Conservation (phyloP, 2,329 filamentous ascomycete species). For the Phialophora tarda region DNA sequence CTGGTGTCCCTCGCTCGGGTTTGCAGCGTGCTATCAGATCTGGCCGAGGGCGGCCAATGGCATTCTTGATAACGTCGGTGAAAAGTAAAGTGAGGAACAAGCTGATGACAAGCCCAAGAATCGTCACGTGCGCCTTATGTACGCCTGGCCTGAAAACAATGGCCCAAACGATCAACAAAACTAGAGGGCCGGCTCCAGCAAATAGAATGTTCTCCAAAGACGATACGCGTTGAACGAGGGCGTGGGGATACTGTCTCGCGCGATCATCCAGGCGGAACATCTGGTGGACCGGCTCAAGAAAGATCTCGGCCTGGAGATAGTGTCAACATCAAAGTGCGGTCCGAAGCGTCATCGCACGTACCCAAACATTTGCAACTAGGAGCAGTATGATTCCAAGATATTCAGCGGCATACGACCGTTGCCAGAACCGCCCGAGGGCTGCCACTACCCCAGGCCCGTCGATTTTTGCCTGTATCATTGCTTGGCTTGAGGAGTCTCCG, state of each 20-base stretch:
- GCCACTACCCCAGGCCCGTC: conserved; percentile 49
- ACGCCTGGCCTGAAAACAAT: conserved; percentile 64
- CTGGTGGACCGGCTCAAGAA: conserved; percentile 86
- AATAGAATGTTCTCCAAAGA: conserved; percentile 77
- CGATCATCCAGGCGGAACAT: conserved; percentile 91
- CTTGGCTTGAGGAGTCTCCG: not conserved
- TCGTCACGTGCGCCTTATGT: conserved; percentile 83
- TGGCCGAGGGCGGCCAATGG: conserved; percentile 80
- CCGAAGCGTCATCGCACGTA: conserved; percentile 7
- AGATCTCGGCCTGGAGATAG: conserved; percentile 66
- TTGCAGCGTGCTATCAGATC: conserved; percentile 89
- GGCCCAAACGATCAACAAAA: conserved; percentile 70
- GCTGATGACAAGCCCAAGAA: conserved; percentile 79
- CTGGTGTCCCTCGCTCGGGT: conserved; percentile 65
- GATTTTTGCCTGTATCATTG: conserved; percentile 20
- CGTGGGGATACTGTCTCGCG: conserved; percentile 83
- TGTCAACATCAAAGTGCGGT: conserved; percentile 13
- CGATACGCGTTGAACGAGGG: conserved; percentile 79
- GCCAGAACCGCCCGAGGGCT: conserved; percentile 58
- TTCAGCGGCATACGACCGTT: conserved; percentile 84
- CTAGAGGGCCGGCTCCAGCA: conserved; percentile 72
- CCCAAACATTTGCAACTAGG: conserved; percentile 65
- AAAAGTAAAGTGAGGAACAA: conserved; percentile 79
- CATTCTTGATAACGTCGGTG: conserved; percentile 90
- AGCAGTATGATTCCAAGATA: conserved; percentile 79